Conservation (phyloP, 169 alveolate species). For the Toxoplasma gondii region DNA sequence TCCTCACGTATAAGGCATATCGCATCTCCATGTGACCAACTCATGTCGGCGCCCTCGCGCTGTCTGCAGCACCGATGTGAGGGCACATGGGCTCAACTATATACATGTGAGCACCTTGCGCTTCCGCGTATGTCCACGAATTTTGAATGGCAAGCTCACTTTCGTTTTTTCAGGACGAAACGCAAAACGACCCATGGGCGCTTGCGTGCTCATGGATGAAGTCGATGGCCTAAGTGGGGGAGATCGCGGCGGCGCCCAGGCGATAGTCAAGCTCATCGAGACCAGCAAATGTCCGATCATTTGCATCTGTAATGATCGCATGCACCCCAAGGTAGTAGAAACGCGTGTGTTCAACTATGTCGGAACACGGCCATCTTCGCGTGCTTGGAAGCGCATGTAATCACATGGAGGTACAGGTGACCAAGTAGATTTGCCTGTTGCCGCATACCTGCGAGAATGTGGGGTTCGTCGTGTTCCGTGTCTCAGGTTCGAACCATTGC, state of each 20-base stretch:
- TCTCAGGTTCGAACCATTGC: conserved; percentile 40
- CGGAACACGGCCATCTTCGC: neutral
- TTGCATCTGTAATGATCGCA: conserved; percentile 96
- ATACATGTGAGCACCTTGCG: too few species aligned
- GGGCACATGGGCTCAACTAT: too few species aligned
- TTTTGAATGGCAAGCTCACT: too few species aligned
- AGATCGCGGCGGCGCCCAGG: conserved; percentile 97
- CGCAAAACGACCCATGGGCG: conserved; percentile 7
- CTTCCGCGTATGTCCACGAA: too few species aligned
- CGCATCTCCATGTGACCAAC: too few species aligned
- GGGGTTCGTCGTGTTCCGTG: too few species aligned
- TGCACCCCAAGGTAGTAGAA: conserved; percentile 60
- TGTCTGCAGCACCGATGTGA: too few species aligned
- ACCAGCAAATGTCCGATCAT: conserved; percentile 95
- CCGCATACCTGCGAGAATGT: too few species aligned
- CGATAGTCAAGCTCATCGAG: conserved; percentile 93
- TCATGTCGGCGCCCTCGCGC: too few species aligned
- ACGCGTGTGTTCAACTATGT: neutral
- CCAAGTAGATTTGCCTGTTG: neutral
- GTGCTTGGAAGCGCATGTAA: neutral
- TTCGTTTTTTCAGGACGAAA: neutral
- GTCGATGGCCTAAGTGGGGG: conserved; percentile 98
- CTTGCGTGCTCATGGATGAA: conserved; percentile 95
- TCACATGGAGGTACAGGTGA: neutral
- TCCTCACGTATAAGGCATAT: too few species aligned